Evolutionary conservation across 2,329 filamentous ascomycete genomes (phyloP).

Genomic region (Lecanicillium sp.): DNA sequence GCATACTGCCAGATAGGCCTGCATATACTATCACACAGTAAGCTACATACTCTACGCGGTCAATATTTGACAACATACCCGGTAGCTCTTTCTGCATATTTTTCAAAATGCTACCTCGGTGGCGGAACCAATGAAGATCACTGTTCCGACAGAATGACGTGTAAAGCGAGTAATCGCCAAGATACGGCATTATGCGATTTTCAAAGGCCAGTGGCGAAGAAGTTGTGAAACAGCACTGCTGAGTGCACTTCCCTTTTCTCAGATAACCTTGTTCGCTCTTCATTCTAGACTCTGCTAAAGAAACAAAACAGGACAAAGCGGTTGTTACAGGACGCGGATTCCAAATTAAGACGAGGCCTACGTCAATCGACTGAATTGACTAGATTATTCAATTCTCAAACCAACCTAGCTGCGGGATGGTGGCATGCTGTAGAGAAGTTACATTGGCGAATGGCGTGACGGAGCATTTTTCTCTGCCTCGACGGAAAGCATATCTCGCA

Average conservation of each 20-base stretch:
- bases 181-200: not conserved
- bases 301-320: conserved; percentile 6
- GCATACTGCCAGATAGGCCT: no score
- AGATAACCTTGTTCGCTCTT: not conserved
- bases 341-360: not conserved
- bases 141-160: not conserved
- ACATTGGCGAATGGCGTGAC: no score
- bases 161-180: not conserved
- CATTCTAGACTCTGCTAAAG: not conserved
- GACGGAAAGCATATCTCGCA: no score
- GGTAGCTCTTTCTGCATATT: not conserved
- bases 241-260: not conserved
- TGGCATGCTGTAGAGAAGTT: no score
- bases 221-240: not conserved
- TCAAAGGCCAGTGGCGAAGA: not conserved
- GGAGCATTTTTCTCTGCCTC: no score
- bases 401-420: no score
- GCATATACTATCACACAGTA: no score
- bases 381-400: no score
- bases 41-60: no score
- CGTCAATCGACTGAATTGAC: not conserved
- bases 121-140: not conserved
- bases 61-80: conserved; percentile 1
- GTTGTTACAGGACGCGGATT: conserved; percentile 2
- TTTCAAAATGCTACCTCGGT: no score